Evolutionary conservation across 2,329 filamentous ascomycete species (phyloP), one percentile per base, ranked within the genome.

Genomic region (Fusarium subtropicale): DNA sequence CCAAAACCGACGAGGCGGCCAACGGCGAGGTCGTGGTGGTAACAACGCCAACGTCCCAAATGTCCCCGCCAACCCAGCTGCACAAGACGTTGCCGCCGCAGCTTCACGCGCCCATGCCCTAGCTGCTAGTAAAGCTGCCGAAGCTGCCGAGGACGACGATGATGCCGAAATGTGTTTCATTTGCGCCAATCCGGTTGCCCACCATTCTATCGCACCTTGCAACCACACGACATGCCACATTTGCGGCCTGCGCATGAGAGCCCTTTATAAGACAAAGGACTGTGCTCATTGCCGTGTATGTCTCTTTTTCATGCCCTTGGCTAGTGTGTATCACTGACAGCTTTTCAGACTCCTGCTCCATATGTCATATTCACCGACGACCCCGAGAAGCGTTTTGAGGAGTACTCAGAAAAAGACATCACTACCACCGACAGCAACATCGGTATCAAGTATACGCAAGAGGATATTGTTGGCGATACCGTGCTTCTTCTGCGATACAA

Each of bases 181-280:
- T 76, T 99, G 96, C 81, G 95, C 96, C 59, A 97, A 94, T 70
- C 88, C 91, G 3, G 91, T 99, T 48, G 89, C 92, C 50, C 94
- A 98, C 82, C 90, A 93, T 74, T 92, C 94, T 12, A 89, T 99
- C 69, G 90, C 94, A 33, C 95, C 96, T 22, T 99, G 96, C 81
- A 98, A 97, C 79, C 96, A 99, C 81, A 88, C 92, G 60, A 97
- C 95, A 50, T 99, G 96, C 78, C 96, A 99, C 81, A 97, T 98
- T 70, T 99, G 96, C 79, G 91, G 94, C 12, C 82, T 99, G 72
- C 88, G 96, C 63, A 88, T 98, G 88, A 88, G 96, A 73, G 96
- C 95, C 1, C 83, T 99, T 45, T 99, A 98, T 82, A 98, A 97
- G 84, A 97, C 90, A 64, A 97, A 97, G 79, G 92, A 94, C 69